Percentiles rank a stretch among this genome's conserved stretches.
These are phyloP conservation scores for Meira miltonrushii DNA, from an alignment of 1,284 basidiomycete species.

Conservation along the genomic window DNA sequence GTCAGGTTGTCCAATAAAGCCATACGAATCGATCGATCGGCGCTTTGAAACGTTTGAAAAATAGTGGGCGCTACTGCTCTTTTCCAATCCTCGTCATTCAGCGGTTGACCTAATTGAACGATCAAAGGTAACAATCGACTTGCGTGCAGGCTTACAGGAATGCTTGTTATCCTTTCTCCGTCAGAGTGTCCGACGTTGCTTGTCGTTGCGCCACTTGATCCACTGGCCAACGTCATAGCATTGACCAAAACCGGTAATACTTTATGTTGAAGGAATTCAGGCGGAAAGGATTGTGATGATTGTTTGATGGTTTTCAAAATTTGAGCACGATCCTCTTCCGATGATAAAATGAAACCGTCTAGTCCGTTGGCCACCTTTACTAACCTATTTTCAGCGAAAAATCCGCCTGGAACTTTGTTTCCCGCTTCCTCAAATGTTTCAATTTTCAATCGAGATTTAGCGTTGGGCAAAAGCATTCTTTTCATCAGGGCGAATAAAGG, in stretches of 20 bases:
- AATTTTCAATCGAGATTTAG: constrained; percentile 69
- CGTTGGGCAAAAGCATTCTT: constrained; percentile 79
- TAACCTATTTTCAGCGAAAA: constrained; percentile 78
- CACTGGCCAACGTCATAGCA: constrained; percentile 57
- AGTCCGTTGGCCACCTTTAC: constrained; percentile 78
- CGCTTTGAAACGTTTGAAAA: constrained; percentile 36
- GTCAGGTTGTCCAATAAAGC: constrained; percentile 79
- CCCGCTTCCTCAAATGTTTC: constrained; percentile 29
- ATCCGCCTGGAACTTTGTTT: constrained; percentile 59
- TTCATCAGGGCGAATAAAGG: constrained; percentile 76
- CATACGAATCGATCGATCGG: constrained; percentile 85
- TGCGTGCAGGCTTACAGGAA: neutral
- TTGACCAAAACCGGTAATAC: constrained; percentile 81
- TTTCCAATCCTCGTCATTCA: constrained; percentile 36
- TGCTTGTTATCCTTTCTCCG: no score
- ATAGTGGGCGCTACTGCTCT: constrained; percentile 27
- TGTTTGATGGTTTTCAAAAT: constrained; percentile 49
- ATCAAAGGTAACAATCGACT: constrained; percentile 38
- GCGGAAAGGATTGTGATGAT: constrained; percentile 59
- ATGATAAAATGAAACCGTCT: constrained; percentile 77
- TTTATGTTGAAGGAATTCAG: constrained; percentile 77
- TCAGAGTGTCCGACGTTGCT: constrained; percentile 9
- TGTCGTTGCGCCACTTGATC: constrained; percentile 4
- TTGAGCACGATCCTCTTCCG: constrained; percentile 72
- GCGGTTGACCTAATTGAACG: constrained; percentile 31